Percentiles rank a stretch among this genome's conserved stretches.
Conservation (phyloP, 1,139 yeast species). For the Torulaspora globosa region DNA sequence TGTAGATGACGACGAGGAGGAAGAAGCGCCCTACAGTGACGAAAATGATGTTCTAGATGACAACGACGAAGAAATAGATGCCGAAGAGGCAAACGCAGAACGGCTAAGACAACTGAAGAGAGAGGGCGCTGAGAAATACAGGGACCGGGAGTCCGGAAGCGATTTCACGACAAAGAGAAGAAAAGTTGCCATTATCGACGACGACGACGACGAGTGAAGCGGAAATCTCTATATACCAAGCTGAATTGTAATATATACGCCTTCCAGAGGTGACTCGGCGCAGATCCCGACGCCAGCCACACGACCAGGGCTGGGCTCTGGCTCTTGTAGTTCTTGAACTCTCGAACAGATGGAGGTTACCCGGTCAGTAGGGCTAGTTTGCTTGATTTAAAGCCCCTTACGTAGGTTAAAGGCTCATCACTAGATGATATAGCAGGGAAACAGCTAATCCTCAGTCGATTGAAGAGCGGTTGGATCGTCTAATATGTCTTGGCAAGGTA, state of each 20-base stretch:
- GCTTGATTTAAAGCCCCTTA: constrained; percentile 1
- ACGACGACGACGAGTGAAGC: constrained; percentile 51
- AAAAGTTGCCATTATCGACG: constrained; percentile 54
- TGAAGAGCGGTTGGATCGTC: not conserved
- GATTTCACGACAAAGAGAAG: constrained; percentile 40
- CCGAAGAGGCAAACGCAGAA: constrained; percentile 56
- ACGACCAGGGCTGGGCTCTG: no score
- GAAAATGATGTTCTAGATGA: constrained; percentile 45
- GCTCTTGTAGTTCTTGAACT: not conserved
- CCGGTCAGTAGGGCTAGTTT: not conserved
- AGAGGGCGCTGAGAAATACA: constrained; percentile 51
- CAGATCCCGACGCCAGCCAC: not conserved
- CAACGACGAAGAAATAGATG: constrained; percentile 42
- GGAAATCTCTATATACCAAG: not conserved
- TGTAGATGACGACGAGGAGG: constrained; percentile 45
- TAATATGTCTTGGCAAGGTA: constrained; percentile 44
- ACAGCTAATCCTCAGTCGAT: not conserved
- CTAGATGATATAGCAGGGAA: not conserved
- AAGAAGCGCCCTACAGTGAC: constrained; percentile 49
- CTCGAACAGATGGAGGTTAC: not conserved
- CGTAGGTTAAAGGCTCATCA: not conserved
- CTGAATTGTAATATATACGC: constrained; percentile 2
- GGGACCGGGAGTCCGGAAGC: constrained; percentile 31
- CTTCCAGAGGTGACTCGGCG: not conserved
- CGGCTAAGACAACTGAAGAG: constrained; percentile 58